Conservation (phyloP, 805 yeast genomes). For the Starmerella lactis-condensi region DNA sequence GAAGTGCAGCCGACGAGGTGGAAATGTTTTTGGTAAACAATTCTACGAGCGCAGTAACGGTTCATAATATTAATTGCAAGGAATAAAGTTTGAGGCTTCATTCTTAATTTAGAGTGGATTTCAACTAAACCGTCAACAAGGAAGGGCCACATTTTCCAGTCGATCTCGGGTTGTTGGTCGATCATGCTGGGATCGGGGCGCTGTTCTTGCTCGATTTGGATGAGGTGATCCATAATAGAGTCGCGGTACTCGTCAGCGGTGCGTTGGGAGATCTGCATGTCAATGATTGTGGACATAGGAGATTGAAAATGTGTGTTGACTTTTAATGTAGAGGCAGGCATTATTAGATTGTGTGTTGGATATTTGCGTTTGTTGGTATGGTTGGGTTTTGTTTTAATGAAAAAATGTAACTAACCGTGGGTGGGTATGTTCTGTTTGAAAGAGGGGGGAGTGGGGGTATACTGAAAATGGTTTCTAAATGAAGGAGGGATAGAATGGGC, state of each 20-base stretch:
- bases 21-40: slow-evolving; percentile 65
- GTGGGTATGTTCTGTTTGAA: too few relatives aligned
- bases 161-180: slow-evolving; percentile 70
- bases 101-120: slow-evolving; percentile 37
- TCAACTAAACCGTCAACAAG: slow-evolving; percentile 63
- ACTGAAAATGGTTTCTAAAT: too few relatives aligned
- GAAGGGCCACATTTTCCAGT: slow-evolving; percentile 48
- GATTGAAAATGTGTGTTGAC: too few relatives aligned
- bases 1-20: slow-evolving; percentile 84
- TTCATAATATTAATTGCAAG: slow-evolving; percentile 59
- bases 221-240: slow-evolving; percentile 23
- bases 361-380: too few relatives aligned
- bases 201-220: slow-evolving; percentile 20
- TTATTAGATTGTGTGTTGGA: too few relatives aligned
- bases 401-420: too few relatives aligned
- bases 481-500: too few relatives aligned
- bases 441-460: too few relatives aligned
- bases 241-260: slow-evolving; percentile 23
- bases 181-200: slow-evolving; percentile 45
- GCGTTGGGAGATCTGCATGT: slow-evolving; percentile 14
- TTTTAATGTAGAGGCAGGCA: too few relatives aligned
- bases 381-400: too few relatives aligned
- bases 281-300: too few relatives aligned
- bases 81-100: slow-evolving; percentile 50
- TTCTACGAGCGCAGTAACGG: slow-evolving; percentile 71